These are phyloP conservation scores for Acanthamoeba castellanii DNA, from an alignment of 208 protist genomes.

Conservation along the genomic window DNA sequence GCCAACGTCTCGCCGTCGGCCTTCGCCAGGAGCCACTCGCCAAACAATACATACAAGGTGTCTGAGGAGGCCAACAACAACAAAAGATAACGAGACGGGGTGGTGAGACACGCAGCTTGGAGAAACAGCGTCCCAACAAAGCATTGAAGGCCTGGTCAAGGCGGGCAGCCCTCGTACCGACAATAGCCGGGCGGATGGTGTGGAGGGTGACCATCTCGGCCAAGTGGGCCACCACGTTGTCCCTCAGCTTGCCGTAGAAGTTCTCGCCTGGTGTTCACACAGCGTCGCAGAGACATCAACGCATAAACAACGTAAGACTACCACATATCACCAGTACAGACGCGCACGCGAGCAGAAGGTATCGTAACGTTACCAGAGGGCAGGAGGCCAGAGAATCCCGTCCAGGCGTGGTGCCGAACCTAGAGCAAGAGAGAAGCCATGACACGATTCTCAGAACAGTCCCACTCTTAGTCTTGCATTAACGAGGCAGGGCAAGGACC, in stretches of 20 bases:
- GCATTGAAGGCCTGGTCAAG: background rate
- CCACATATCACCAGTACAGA: background rate
- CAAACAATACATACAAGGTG: background rate
- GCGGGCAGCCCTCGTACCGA: background rate
- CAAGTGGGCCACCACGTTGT: constrained; percentile 3
- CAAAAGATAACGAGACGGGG: too few relatives aligned
- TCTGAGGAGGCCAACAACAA: background rate
- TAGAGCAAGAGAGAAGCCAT: background rate
- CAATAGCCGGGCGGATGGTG: background rate
- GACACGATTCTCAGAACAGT: background rate
- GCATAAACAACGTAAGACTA: too few relatives aligned
- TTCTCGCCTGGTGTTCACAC: background rate
- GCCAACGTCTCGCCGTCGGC: constrained; percentile 6
- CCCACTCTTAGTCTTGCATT: too few relatives aligned
- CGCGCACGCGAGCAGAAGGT: background rate
- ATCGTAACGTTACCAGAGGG: background rate
- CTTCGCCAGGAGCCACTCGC: constrained; percentile 15
- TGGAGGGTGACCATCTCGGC: constrained; percentile 22
- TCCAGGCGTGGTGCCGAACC: constrained; percentile 38
- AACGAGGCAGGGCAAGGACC: background rate
- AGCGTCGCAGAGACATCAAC: too few relatives aligned
- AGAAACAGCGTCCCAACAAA: background rate
- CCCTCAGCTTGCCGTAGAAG: constrained; percentile 35
- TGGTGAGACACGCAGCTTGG: too few relatives aligned
- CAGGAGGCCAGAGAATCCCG: constrained; percentile 8